Conservation (phyloP, 495 filamentous ascomycete species). For the Penicillium samsonianum region DNA sequence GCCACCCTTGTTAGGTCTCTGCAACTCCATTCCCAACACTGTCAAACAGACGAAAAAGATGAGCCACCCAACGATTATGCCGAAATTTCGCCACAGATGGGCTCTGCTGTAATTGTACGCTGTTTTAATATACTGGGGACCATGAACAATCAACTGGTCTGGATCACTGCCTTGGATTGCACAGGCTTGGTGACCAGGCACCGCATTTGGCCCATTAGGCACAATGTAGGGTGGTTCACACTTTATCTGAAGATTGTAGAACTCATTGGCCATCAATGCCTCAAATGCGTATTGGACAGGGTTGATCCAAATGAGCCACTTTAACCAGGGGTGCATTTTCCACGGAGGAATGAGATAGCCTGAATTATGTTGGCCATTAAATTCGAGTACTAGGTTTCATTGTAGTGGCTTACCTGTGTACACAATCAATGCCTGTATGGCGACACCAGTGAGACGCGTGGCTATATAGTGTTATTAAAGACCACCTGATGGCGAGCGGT, state of each 20-base stretch:
- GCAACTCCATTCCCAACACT: conserved; percentile 66
- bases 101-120: conserved; percentile 55
- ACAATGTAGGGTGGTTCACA: conserved; percentile 58
- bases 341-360: conserved; percentile 74
- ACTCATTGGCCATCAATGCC: conserved; percentile 63
- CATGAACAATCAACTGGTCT: conserved; percentile 52
- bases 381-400: background rate
- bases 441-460: conserved; percentile 62
- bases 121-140: conserved; percentile 52
- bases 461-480: conserved; percentile 38
- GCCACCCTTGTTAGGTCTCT: conserved; percentile 71
- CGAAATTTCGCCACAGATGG: conserved; percentile 66
- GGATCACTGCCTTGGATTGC: conserved; percentile 56
- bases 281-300: conserved; percentile 77
- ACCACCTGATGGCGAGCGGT: background rate
- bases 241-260: conserved; percentile 47
- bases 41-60: conserved; percentile 55
- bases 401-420: conserved; percentile 56
- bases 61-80: conserved; percentile 60
- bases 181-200: conserved; percentile 59
- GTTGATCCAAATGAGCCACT: conserved; percentile 76
- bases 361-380: conserved; percentile 10
- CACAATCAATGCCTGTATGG: conserved; percentile 65
- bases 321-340: conserved; percentile 79
- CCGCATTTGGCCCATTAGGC: conserved; percentile 61